Evolutionary conservation across 768 basidiomycete species (phyloP), one percentile per base, ranked within the genome.

Genomic region (Lactifluus subvellereus): DNA sequence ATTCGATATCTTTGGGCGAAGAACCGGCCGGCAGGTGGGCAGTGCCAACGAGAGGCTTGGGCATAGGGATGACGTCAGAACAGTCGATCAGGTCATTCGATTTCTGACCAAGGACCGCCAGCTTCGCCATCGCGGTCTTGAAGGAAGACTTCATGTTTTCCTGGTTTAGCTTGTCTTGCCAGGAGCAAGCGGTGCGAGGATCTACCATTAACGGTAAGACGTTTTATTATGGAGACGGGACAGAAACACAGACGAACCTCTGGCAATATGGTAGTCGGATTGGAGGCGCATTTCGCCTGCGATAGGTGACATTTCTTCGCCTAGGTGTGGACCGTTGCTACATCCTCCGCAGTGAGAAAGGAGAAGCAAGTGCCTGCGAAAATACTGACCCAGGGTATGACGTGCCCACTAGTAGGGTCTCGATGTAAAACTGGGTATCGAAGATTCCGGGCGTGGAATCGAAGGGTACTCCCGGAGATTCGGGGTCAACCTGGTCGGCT

Each of bases 271-370:
- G 0, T 62, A 67, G 68, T 75, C 74, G 54, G 74, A 75, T 66
- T 74, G 69, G 38, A 75, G 72, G 54, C 74, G 74, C 57, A 75
- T 67, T 66, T 74, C 74, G 30, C 74, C 74, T 37, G 6, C 45
- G 38, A 75, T 70, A 2, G 74, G 70, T 37, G 73, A 72, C 60
- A 66, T 54, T 54, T 65, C 71, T 60, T 74, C 74, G 42, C 74
- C 73, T 61, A 62, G 67, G 68, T 74, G 68, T 10, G 57, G 62
- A 47, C 69, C 70, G 3, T 63, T 69, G 38, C 62, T 66, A 27
- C 14, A 30, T 49, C n/a, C 8, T n/a, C 47, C 20, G 11, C 30
- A 33, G 32, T 64, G 45, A 64, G 57, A 49, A 35, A 11, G 9
- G 6, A 11, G 22, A 22, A 18, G 27, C 32, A 42, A 6, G 16